Conservation (phyloP, 202 grass and related monocot species). For the Saccharum hybrid region DNA sequence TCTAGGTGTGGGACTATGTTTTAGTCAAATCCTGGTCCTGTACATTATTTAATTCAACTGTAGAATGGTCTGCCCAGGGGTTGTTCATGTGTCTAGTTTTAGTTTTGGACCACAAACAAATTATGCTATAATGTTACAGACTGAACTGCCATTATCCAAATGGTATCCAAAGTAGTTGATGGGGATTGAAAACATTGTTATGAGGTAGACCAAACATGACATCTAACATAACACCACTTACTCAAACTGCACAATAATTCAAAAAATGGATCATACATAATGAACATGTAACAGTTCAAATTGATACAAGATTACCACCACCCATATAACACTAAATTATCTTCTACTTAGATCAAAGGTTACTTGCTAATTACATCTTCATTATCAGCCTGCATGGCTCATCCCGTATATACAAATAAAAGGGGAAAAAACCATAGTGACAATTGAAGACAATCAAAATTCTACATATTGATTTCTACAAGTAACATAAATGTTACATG, state of each 20-base stretch:
- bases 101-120: neutral
- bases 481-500: conserved; percentile 9
- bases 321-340: neutral
- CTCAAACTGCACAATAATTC: neutral
- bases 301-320: neutral
- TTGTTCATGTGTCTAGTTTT: conserved; percentile 14
- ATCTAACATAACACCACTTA: neutral
- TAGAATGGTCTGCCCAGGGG: neutral
- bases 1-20: neutral
- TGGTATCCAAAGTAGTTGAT: neutral
- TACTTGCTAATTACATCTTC: neutral
- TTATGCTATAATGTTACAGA: conserved; percentile 7
- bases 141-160: conserved; percentile 2
- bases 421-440: neutral
- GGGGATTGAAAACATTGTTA: neutral
- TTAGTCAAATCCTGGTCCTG: neutral
- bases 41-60: neutral
- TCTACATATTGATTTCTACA: neutral
- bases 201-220: neutral
- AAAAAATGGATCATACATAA: neutral
- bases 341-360: neutral
- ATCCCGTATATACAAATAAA: neutral
- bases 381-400: neutral
- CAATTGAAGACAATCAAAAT: neutral
- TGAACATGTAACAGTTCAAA: neutral